A percentile compares a stretch with the other conserved stretches of the same genome.
Evolutionary conservation across 1,139 yeast genomes (phyloP).

Genomic region (Debaryomyces robertsiae): DNA sequence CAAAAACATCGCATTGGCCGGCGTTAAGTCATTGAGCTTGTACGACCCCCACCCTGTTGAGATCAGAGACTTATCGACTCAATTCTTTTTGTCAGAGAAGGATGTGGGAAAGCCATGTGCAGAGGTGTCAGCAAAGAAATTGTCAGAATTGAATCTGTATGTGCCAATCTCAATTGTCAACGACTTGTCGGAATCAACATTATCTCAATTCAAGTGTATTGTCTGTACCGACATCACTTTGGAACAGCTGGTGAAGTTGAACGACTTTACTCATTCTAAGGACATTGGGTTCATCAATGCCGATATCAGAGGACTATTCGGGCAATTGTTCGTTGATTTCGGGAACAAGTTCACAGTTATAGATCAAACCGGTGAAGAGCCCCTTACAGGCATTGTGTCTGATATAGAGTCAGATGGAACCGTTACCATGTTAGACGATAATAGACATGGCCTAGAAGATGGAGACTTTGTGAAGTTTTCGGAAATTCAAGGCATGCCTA

Average conservation of each 20-base stretch:
- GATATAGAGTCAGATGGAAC: constrained; percentile 89
- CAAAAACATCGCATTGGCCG: constrained; percentile 94
- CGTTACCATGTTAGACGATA: constrained; percentile 89
- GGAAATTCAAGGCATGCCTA: constrained; percentile 77
- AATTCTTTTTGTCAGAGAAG: constrained; percentile 71
- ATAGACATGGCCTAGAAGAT: constrained; percentile 90
- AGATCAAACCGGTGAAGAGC: constrained; percentile 93
- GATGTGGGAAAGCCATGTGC: constrained; percentile 87
- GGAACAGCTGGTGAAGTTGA: constrained; percentile 75
- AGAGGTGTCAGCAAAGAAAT: constrained; percentile 59
- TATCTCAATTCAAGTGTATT: constrained; percentile 72
- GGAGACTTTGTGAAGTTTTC: constrained; percentile 86
- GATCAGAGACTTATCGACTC: constrained; percentile 79
- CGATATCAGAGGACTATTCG: constrained; percentile 85
- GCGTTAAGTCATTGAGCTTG: constrained; percentile 88
- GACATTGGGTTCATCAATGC: constrained; percentile 81
- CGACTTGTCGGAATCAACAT: constrained; percentile 50
- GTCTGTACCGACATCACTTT: constrained; percentile 78
- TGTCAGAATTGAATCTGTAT: constrained; percentile 84
- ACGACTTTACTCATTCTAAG: constrained; percentile 70
- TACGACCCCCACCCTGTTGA: constrained; percentile 77
- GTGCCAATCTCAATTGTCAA: constrained; percentile 80
- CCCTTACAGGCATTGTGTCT: constrained; percentile 79
- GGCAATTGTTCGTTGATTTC: constrained; percentile 85
- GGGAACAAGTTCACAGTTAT: constrained; percentile 79